A percentile compares a stretch with the other conserved stretches of the same genome.
Conservation (phyloP, 2,329 filamentous ascomycete species). For the Phyllosticta citriasiana region DNA sequence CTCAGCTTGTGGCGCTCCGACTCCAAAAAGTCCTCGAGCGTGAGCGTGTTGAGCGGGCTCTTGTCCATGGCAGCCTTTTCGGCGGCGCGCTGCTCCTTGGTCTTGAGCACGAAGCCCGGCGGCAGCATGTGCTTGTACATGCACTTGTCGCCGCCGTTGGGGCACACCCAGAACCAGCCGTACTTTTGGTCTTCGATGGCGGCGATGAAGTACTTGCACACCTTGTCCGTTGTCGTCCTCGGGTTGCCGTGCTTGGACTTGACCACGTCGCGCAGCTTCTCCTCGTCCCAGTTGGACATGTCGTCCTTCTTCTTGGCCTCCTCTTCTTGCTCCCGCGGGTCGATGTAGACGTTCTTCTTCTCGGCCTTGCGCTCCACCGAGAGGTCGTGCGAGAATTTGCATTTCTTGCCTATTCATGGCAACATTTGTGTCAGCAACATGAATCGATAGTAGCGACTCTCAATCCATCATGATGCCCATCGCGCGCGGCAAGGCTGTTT, state of each 20-base stretch:
- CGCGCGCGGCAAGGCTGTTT: background rate
- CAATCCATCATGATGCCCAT: background rate
- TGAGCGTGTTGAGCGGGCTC: constrained; percentile 85
- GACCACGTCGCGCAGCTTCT: constrained; percentile 83
- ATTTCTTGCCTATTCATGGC: constrained; percentile 55
- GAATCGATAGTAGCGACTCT: background rate
- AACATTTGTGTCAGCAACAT: background rate
- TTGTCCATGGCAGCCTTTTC: constrained; percentile 97
- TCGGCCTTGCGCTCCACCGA: constrained; percentile 82
- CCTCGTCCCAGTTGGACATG: constrained; percentile 96
- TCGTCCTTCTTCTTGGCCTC: constrained; percentile 76
- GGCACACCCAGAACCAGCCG: constrained; percentile 98
- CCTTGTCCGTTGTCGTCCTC: constrained; percentile 89
- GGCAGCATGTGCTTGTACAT: constrained; percentile 97
- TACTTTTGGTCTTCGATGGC: constrained; percentile 98
- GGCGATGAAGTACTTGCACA: constrained; percentile 97
- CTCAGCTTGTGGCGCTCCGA: constrained; percentile 92
- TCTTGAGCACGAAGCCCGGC: constrained; percentile 92
- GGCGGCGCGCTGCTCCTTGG: constrained; percentile 87
- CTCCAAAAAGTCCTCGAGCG: constrained; percentile 94
- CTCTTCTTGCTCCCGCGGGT: constrained; percentile 64
- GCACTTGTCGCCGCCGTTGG: constrained; percentile 93
- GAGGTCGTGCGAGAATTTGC: constrained; percentile 93
- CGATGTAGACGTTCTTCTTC: constrained; percentile 86
- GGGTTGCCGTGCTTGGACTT: constrained; percentile 97